These are phyloP conservation scores for Helminthosporium solani DNA, from an alignment of 2,329 filamentous ascomycete species.

Conservation along the genomic window DNA sequence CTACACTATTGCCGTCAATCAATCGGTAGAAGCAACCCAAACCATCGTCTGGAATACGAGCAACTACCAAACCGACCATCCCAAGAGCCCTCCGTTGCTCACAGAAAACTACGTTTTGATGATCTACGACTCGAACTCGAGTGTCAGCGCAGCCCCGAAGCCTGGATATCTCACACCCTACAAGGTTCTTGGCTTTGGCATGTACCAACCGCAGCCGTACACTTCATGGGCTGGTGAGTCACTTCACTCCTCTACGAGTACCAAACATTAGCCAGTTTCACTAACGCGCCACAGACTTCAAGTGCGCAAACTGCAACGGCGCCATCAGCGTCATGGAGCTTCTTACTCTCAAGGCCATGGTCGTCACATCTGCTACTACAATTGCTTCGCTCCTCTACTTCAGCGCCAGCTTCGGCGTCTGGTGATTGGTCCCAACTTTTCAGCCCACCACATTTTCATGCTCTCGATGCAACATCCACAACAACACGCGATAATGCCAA, in stretches of 20 bases:
- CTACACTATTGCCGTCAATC: constrained; percentile 64
- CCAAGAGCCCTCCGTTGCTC: constrained; percentile 49
- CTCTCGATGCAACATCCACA: constrained; percentile 9
- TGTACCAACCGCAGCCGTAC: constrained; percentile 60
- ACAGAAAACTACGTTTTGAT: constrained; percentile 64
- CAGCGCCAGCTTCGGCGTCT: constrained; percentile 47
- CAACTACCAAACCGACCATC: constrained; percentile 45
- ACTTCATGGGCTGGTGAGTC: constrained; percentile 52
- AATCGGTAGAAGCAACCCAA: constrained; percentile 55
- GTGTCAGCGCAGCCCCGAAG: constrained; percentile 52
- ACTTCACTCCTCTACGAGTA: background rate
- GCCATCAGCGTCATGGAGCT: constrained; percentile 56
- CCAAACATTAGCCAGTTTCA: background rate
- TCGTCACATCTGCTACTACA: constrained; percentile 58
- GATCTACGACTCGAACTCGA: constrained; percentile 60
- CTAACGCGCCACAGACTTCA: constrained; percentile 46
- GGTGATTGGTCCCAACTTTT: constrained; percentile 19
- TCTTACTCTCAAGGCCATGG: constrained; percentile 56
- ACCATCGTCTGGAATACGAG: constrained; percentile 62
- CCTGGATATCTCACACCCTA: constrained; percentile 58
- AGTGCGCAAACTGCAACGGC: constrained; percentile 58
- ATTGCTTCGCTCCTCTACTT: constrained; percentile 59
- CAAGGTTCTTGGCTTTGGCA: constrained; percentile 59
- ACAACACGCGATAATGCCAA: constrained; percentile 17
- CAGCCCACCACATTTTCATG: background rate